These are phyloP conservation scores for Botrytis porri DNA, from an alignment of 2,329 filamentous ascomycete genomes.

Conservation along the genomic window DNA sequence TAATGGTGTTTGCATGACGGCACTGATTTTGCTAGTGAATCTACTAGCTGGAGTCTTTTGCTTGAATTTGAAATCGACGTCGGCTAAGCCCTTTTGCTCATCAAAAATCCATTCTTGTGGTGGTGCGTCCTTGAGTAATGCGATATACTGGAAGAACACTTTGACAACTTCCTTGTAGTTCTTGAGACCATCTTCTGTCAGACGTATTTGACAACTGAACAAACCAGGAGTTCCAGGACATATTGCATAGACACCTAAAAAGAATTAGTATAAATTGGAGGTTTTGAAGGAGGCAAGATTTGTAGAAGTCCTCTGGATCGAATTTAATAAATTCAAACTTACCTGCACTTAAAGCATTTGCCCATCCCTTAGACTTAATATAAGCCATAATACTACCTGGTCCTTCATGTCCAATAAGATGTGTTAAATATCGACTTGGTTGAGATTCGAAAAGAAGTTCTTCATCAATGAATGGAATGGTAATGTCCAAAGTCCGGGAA, in stretches of 20 bases:
- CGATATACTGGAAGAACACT: conserved; percentile 75
- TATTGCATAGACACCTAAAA: conserved; percentile 54
- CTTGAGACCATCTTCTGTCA: conserved; percentile 60
- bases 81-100: conserved; percentile 84
- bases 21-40: conserved; percentile 81
- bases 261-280: background rate
- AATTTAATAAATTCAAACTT: conserved; percentile 17
- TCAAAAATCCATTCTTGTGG: conserved; percentile 93
- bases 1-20: conserved; percentile 86
- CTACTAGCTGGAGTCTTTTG: conserved; percentile 87
- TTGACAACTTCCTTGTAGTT: conserved; percentile 65
- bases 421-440: conserved; percentile 67
- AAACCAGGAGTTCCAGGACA: conserved; percentile 63
- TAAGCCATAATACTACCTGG: conserved; percentile 71
- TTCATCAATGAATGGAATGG: conserved; percentile 68
- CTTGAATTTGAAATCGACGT: conserved; percentile 92
- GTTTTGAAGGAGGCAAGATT: background rate
- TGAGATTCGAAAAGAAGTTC: conserved; percentile 65
- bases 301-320: background rate
- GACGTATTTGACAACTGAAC: conserved; percentile 61
- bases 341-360: conserved; percentile 60
- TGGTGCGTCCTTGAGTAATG: conserved; percentile 73
- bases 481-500: conserved; percentile 61
- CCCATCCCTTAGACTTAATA: conserved; percentile 71
- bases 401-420: conserved; percentile 72